Evolutionary conservation across 352 stramenopile species (phyloP), one percentile per base, ranked within the genome.

Genomic region (Globisporangium apiculatum): DNA sequence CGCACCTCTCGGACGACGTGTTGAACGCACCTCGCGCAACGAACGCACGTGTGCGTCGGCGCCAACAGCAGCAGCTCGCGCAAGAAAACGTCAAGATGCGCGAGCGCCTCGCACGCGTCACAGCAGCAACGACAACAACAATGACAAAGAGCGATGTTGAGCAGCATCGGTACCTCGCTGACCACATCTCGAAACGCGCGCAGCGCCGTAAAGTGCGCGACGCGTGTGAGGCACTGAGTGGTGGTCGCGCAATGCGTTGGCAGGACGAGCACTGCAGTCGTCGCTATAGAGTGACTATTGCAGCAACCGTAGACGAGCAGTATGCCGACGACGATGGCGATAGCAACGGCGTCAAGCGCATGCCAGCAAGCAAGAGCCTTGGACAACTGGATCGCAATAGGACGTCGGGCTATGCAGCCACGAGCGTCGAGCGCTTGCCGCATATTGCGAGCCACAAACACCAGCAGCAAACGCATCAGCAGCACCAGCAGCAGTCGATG

Each of bases 121-220:
- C 5, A 47, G 12, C 12, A 47, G 42, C 42, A 87, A 80, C 37
- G 64, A 71, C 15, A 59, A 68, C 7, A 73, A 55, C 58, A 67
- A 74, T 55, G 80, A 85, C 41, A 64, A 86, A 43, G 18, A 55
- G 41, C 2, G 75, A 89, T 9, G 76, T 71, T 0, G 71, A 75
- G 36, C 67, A 64, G 36, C 66, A 80, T 47, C 51, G 67, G 1
- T 86, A 87, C 38, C 73, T 84, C 14, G 64, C 64, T 11, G 72
- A 79, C 8, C 74, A 89, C 55, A 69, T 89, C 38, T 83, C 74
- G 12, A 87, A 89, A 57, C 53, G 75, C 2, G 65, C 66, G 2
- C 72, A 74, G 15, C 60, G 79, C 8, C 55, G 65, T 18, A 73
- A 79, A 45, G 65, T 79, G 45, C 68, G 72, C 45, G 67, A 79